Evolutionary conservation across 2,329 filamentous ascomycete genomes (phyloP).

Genomic region (Penicillium sp.): DNA sequence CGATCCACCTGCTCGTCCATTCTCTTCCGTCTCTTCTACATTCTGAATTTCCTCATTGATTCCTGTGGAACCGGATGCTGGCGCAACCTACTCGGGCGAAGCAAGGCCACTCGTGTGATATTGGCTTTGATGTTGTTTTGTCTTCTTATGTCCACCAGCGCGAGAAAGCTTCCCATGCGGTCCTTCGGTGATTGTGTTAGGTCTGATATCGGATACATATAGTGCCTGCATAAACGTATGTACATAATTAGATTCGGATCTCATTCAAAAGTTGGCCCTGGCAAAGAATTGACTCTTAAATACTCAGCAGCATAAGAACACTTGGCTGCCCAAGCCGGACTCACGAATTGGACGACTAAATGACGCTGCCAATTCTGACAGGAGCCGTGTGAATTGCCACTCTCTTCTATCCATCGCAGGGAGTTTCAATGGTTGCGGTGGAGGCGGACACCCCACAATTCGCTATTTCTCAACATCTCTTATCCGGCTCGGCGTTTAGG

Average conservation of each 20-base stretch:
- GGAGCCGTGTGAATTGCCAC: no score
- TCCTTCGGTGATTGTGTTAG: conserved; percentile 8
- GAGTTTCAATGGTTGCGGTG: no score
- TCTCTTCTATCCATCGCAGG: no score
- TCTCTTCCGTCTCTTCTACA: conserved; percentile 10
- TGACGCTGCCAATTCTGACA: no score
- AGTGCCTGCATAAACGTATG: conserved; percentile 32
- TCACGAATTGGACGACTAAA: background rate
- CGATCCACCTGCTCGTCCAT: conserved; percentile 20
- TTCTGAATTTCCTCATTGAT: conserved; percentile 8
- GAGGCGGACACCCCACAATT: no score
- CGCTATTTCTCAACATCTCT: conserved; percentile 14
- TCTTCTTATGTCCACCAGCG: conserved; percentile 23
- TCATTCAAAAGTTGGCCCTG: conserved; percentile 18
- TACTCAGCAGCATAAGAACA: no score
- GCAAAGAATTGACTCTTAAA: no score
- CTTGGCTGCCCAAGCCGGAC: no score
- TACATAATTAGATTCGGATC: conserved; percentile 29
- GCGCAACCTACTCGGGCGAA: conserved; percentile 18
- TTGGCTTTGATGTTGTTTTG: conserved; percentile 14
- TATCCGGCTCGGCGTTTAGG: conserved; percentile 17
- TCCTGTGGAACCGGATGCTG: conserved; percentile 21
- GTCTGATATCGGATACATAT: conserved; percentile 19
- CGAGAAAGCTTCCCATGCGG: conserved; percentile 2
- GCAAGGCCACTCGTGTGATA: conserved; percentile 10